Base-by-base conservation (phyloP, 2,329 filamentous ascomycete species). In the Thelonectria rubi region DNA sequence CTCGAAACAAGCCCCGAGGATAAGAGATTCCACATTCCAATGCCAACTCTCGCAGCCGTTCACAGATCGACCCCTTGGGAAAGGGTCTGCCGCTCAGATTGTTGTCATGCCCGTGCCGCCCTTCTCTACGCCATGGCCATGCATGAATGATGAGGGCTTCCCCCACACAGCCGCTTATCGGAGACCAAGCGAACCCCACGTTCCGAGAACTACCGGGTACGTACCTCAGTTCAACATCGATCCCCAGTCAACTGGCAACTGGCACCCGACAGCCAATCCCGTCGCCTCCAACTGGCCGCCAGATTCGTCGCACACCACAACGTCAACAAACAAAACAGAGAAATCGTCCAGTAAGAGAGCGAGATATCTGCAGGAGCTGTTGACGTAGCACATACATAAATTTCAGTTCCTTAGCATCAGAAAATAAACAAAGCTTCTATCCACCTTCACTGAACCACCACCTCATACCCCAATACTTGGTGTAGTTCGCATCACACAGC, bases 91-190 rank as follows among this genome's bases (percentile, higher is more conserved):
- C 34, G 11, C 15, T 37, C 12, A 14, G 34, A 15, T 37, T 37
- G 14, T 37, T 15, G 15, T 37, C 15, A 15, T 37, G 34, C 34
- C 5, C 15, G 2, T 37, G 34, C 34, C 34, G 34, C 4, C 15
- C 34, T 15, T 37, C 34, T 37, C 34, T 37, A 7, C 34, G 15
- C 34, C 32, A 11, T 26, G 15, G 45, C 30, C 39, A 50, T 48
- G 40, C 26, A 30, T 49, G 10, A 30, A n/a, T n/a, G n/a, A n/a
- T n/a, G n/a, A 30, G 26, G 46, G 57, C 59, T 55, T 57, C 52
- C 63, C 58, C 69, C 67, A 65, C 69, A 63, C 60, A 66, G 48
- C 37, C 55, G 26, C 58, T 57, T 58, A 63, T 63, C 69, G 65
- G 65, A 15, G 14, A 18, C 21, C 15, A 47, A 46, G 18, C 56